Percentiles rank a stretch among this genome's conserved stretches.
phyloP scores from a whole-genome alignment of 2,329 filamentous ascomycete species.

The Zasmidium angulare region DNA sequence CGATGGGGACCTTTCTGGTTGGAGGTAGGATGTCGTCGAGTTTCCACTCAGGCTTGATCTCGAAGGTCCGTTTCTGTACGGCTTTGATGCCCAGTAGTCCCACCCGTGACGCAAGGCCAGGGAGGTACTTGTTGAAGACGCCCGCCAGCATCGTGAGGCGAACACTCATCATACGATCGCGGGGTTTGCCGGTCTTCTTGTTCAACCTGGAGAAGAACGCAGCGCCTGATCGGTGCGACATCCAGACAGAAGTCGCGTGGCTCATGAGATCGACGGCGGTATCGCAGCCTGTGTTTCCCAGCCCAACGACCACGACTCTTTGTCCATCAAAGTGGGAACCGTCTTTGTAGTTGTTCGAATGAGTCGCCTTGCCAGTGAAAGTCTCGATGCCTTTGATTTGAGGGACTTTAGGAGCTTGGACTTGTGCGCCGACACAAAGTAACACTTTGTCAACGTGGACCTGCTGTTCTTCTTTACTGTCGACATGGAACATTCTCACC shows the following conservation, averaged over 20 bases:
- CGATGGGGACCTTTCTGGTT: not conserved
- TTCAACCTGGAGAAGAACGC: constrained; percentile 7
- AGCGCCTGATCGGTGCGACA: constrained; percentile 9
- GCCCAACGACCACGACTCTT: constrained; percentile 7
- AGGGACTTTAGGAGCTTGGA: constrained; percentile 3
- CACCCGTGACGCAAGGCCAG: not conserved
- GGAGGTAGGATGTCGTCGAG: not conserved
- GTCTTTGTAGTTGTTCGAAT: constrained; percentile 11
- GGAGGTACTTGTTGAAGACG: constrained; percentile 5
- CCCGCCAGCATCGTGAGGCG: constrained; percentile 6
- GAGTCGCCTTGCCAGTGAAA: constrained; percentile 7
- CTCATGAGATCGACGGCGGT: constrained; percentile 9
- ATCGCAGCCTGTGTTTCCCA: constrained; percentile 11
- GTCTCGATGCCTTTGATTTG: constrained; percentile 2
- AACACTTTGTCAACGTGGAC: constrained; percentile 11
- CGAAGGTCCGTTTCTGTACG: constrained; percentile 4
- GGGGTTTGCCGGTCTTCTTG: constrained; percentile 6
- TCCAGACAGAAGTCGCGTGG: constrained; percentile 8
- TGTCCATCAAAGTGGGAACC: constrained; percentile 4
- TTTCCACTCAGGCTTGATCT: constrained; percentile 10
- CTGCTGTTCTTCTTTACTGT: not conserved
- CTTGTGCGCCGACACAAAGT: constrained; percentile 5
- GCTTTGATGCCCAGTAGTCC: constrained; percentile 2
- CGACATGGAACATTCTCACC: not conserved
- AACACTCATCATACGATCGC: constrained; percentile 5